Percentiles rank a stretch among this genome's conserved stretches.
phyloP scores from a whole-genome alignment of 2,329 filamentous ascomycete species.

The Xylariaceae sp. region DNA sequence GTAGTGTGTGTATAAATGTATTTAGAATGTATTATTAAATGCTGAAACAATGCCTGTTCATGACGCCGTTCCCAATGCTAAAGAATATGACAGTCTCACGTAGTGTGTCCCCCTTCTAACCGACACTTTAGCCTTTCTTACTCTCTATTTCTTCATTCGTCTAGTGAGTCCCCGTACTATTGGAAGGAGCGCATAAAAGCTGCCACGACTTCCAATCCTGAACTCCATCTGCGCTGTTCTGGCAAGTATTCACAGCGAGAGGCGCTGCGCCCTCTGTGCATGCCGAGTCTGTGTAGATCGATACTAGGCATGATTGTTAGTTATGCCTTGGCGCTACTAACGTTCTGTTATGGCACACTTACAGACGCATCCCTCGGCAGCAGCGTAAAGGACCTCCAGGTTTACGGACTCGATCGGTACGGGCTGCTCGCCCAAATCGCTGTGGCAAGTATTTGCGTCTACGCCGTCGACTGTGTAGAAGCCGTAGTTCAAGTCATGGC shows the following conservation, averaged over 20 bases:
- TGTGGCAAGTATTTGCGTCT: constrained; percentile 23
- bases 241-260: constrained; percentile 5
- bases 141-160: no score
- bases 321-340: background rate
- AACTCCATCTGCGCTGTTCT: background rate
- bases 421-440: constrained; percentile 43
- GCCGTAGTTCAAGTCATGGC: constrained; percentile 22
- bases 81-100: background rate
- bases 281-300: constrained; percentile 13
- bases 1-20: background rate
- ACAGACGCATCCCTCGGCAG: constrained; percentile 23
- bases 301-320: constrained; percentile 11
- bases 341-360: constrained; percentile 13
- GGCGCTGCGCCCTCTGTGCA: constrained; percentile 9
- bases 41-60: background rate
- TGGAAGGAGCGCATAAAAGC: constrained; percentile 7
- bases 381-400: constrained; percentile 18
- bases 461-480: constrained; percentile 25
- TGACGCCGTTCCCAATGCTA: background rate
- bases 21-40: background rate
- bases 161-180: no score
- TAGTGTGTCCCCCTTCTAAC: background rate
- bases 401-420: constrained; percentile 15
- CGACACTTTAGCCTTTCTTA: no score
- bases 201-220: constrained; percentile 14